These are phyloP conservation scores for Hypoxylon sp. DNA, from an alignment of 2,329 filamentous ascomycete species.

Conservation along the genomic window DNA sequence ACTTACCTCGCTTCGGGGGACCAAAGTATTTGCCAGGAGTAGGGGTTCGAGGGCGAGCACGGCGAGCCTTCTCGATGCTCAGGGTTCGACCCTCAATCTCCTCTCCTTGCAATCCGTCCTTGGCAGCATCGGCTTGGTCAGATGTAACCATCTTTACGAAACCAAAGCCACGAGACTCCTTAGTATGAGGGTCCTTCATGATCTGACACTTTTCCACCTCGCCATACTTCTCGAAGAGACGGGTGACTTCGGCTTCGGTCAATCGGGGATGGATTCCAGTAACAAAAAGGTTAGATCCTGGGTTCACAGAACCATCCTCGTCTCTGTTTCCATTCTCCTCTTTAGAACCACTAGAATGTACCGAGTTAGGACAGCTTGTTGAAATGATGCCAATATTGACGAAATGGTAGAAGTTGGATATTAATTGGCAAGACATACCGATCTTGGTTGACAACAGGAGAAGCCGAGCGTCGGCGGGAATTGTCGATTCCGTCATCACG, in stretches of 20 bases:
- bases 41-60: conserved; percentile 91
- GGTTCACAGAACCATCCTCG: conserved; percentile 87
- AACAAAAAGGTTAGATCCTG: conserved; percentile 98
- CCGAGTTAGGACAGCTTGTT: conserved; percentile 30
- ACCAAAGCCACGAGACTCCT: conserved; percentile 97
- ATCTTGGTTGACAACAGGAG: conserved; percentile 66
- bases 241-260: conserved; percentile 88
- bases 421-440: conserved; percentile 55
- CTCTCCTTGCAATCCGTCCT: conserved; percentile 95
- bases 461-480: conserved; percentile 70
- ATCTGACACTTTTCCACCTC: conserved; percentile 99
- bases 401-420: conserved; percentile 6
- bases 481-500: conserved; percentile 71
- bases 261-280: conserved; percentile 97
- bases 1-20: conserved; percentile 94
- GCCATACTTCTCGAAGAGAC: conserved; percentile 98
- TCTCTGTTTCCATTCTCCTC: conserved; percentile 66
- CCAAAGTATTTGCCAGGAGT: conserved; percentile 99
- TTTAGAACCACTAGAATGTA: conserved; percentile 59
- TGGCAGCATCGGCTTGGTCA: conserved; percentile 95
- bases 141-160: conserved; percentile 99
- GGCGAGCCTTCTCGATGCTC: conserved; percentile 98
- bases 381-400: background rate
- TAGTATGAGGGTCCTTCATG: conserved; percentile 98
- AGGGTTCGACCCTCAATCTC: conserved; percentile 94